A percentile compares a stretch with the other conserved stretches of the same genome.
phyloP scores from a whole-genome alignment of 805 yeast genomes.

The Wickerhamomyces rabaulensis region DNA sequence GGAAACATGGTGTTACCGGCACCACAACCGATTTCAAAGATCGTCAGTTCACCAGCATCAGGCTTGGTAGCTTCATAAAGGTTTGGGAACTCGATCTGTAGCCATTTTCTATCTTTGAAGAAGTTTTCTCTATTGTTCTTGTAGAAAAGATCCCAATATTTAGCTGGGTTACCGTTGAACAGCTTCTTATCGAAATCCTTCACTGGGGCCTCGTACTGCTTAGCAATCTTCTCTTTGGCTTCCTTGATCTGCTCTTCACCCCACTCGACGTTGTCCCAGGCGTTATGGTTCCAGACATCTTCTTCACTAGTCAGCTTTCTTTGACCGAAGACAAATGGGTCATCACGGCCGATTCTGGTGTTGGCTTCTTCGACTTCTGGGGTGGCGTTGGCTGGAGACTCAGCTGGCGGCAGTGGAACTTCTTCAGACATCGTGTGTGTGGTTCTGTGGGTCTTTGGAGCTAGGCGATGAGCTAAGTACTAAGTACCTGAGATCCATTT shows the following conservation, averaged over 20 bases:
- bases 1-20: conserved; percentile 98
- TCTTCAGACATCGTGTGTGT: neutral
- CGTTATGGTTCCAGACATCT: conserved; percentile 89
- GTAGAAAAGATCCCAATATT: conserved; percentile 93
- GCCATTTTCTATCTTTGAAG: conserved; percentile 95
- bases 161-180: conserved; percentile 82
- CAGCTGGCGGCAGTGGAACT: neutral
- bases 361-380: conserved; percentile 15
- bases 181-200: conserved; percentile 74
- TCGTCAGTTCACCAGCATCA: conserved; percentile 63
- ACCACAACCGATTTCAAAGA: conserved; percentile 95
- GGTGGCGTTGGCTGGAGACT: neutral
- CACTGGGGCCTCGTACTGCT: conserved; percentile 83
- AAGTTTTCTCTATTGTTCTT: conserved; percentile 87
- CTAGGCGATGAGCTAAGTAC: neutral
- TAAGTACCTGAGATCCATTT: no score
- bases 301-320: conserved; percentile 64
- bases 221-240: conserved; percentile 68
- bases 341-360: conserved; percentile 72
- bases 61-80: conserved; percentile 73
- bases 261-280: conserved; percentile 96
- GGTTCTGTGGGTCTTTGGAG: neutral
- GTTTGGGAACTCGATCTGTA: conserved; percentile 87
- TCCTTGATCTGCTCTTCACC: conserved; percentile 79
- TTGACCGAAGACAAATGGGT: conserved; percentile 91